A percentile compares a stretch with the other conserved stretches of the same genome.
phyloP scores from a whole-genome alignment of 495 filamentous ascomycete species.

The Podospora fimiseda region DNA sequence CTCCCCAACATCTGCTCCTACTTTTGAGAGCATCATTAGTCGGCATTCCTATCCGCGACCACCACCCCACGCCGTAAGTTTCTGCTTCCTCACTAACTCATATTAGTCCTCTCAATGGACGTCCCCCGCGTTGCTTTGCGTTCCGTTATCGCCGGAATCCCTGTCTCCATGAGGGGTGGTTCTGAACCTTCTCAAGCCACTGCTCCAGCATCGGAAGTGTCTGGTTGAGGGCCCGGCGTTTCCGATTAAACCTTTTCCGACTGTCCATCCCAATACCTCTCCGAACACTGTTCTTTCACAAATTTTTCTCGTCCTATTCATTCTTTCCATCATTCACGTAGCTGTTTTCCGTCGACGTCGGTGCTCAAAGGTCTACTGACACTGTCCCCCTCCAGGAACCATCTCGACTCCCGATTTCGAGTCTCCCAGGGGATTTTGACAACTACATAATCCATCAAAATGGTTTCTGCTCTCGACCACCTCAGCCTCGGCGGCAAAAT shows the following conservation, averaged over 20 bases:
- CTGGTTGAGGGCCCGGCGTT: neutral
- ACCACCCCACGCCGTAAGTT: neutral
- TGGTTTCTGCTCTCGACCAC: conserved; percentile 72
- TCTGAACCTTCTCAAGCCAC: neutral
- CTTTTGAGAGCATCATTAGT: neutral
- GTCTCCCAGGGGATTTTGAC: neutral
- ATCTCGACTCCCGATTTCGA: neutral
- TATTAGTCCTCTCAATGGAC: neutral
- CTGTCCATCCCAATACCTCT: neutral
- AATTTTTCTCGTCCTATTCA: neutral
- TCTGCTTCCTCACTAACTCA: neutral
- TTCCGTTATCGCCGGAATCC: conserved; percentile 5
- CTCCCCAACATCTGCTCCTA: neutral
- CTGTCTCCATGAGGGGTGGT: neutral
- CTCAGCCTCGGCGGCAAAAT: conserved; percentile 72
- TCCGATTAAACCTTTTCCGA: neutral
- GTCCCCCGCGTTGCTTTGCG: neutral
- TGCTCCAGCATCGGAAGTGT: neutral
- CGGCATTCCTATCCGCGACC: neutral
- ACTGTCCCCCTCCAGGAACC: too few species aligned
- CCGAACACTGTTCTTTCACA: neutral
- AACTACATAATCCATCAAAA: conserved; percentile 29
- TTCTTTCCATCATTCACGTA: neutral
- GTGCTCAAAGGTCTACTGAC: neutral
- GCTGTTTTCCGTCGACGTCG: neutral